phyloP scores from a whole-genome alignment of 2,329 filamentous ascomycete genomes.

The Rosellinia necatrix region DNA sequence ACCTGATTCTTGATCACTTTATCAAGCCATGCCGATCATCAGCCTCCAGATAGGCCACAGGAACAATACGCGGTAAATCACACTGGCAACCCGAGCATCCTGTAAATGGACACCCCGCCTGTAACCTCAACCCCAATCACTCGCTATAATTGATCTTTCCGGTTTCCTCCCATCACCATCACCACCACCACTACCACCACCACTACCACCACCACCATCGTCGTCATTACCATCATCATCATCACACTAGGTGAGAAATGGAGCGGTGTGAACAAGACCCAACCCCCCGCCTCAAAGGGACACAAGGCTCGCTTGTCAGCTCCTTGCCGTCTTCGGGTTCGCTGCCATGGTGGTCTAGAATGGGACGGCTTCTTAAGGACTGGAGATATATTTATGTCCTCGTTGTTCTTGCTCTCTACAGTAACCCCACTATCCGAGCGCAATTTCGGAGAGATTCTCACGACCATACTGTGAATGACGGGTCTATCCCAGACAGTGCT shows the following conservation, averaged over 20 bases:
- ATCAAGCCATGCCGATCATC: constrained; percentile 10
- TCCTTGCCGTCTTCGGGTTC: not conserved
- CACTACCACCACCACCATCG: too few relatives aligned
- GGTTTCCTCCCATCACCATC: too few relatives aligned
- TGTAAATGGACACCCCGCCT: too few relatives aligned
- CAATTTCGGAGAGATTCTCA: not conserved
- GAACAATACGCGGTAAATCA: constrained; percentile 1
- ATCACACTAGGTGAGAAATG: constrained; percentile 10
- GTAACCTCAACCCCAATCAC: not conserved
- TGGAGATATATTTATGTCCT: constrained; percentile 17
- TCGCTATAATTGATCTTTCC: not conserved
- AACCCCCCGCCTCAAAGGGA: not conserved
- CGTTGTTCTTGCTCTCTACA: constrained; percentile 10
- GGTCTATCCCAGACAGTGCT: not conserved
- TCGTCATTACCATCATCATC: too few relatives aligned
- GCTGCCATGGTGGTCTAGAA: constrained; percentile 3
- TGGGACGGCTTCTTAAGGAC: not conserved
- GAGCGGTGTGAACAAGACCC: not conserved
- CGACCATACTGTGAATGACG: not conserved
- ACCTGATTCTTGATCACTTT: too few relatives aligned
- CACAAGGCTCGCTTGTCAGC: not conserved
- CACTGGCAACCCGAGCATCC: too few relatives aligned
- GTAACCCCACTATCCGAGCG: not conserved
- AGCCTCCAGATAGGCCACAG: constrained; percentile 12
- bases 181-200: too few relatives aligned